Evolutionary conservation across 2,329 filamentous ascomycete genomes (phyloP), one percentile per base, ranked within the genome.

Genomic region (Grosmannia penicillata): DNA sequence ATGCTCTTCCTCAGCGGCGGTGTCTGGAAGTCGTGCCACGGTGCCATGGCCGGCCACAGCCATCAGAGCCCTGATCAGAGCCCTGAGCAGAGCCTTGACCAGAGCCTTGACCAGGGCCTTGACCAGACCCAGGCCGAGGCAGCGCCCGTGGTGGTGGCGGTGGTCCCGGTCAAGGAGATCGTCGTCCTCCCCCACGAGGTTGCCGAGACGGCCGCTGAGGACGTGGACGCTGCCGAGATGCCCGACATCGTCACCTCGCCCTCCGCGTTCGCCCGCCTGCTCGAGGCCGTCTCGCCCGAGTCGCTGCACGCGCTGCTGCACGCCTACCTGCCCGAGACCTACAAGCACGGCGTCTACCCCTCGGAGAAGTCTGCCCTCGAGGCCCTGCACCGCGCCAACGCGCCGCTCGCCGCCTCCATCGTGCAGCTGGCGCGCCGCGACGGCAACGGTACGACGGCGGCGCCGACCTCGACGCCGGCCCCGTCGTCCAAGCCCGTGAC

Each of bases 321-420:
- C 54, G 61, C 66, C 44, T 68, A 76, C 49, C 62, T 77, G 38
- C 68, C 72, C 33, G 65, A 68, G 34, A 71, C 72, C 51, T 83
- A 77, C 57, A 69, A 75, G 52, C 70, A 82, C 51, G 79, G 78
- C 42, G 67, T 82, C 40, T 82, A 77, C 54, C 66, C 71, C 45
- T 72, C 74, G 45, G 78, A 81, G 50, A 66, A 65, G 47, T 62
- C 67, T 10, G 77, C 76, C 21, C 63, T 81, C 39, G 71, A 80
- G 53, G 72, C 68, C 25, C 65, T 81, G 22, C 70, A 75, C 56
- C 61, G 63, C 31, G 66, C 70, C 45, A 68, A 82, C 51, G 68
- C 74, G 18, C 63, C 68, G 27, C 61, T 82, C 27, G 76, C 77
- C 15, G 72, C 67, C 9, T 70, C 71, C 41, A 61, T 83, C 45